Base-by-base conservation (phyloP, 2,329 filamentous ascomycete genomes). In the Fusarium bactridioides region DNA sequence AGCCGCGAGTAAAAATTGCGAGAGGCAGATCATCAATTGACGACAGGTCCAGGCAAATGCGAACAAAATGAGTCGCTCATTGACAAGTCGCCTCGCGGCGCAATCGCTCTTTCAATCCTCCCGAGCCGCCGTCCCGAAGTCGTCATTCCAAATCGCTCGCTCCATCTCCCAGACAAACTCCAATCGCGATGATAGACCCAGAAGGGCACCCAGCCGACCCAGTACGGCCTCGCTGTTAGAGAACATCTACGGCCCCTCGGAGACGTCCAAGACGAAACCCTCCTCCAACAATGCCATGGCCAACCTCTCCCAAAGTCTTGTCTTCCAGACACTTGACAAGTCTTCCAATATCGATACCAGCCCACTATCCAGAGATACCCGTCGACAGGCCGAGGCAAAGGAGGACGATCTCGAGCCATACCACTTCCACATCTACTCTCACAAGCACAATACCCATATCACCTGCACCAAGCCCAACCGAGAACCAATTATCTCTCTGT, bases 401-500 rank as follows among this genome's bases (percentile, higher is more conserved):
- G 82, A 85, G 48, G 78, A 84, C 56, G 74, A 81, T 19, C 71
- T 84, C 41, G 88, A 92, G 79, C 92, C 93, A 5, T 94, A 94
- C 84, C 94, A 97, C 81, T 88, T 99, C 72, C 94, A 97, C 84
- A 86, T 99, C 80, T 95, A 90, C 83, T 85, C 92, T 33, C 92
- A 93, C 81, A 97, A 94, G 84, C 96, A 98, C 88, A 99, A 99
- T 85, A 96, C 94, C 25, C 94, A 98, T 83, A 89, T 99, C 78
- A 98, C 95, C 3, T 89, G 98, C 74, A 94, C 94, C 27, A 91
- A 92, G 78, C 95, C 96, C 33, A 91, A 94, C 80, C 88, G 92
- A 53, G 89, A 94, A 72, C 89, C 94, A 33, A 88, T 98, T 73
- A 86, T 99, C 72, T 94, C 92, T 18, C 83, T 97, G 76, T 93